phyloP scores from a whole-genome alignment of 2,329 filamentous ascomycete species.

The Amauroascus verrucosus region DNA sequence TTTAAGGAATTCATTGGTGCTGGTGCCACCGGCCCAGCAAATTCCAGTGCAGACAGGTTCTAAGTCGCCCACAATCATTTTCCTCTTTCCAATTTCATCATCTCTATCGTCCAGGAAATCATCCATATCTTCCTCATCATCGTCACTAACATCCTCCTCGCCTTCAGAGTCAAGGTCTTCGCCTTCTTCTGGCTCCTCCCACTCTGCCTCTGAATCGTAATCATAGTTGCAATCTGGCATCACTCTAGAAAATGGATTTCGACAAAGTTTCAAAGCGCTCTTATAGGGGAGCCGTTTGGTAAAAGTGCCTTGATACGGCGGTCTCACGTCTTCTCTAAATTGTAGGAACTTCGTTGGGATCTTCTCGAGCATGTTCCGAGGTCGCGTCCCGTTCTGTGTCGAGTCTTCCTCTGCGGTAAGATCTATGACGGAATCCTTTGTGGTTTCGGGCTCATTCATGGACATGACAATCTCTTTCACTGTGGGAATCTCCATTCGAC shows the following conservation, averaged over 20 bases:
- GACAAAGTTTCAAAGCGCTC: constrained; percentile 39
- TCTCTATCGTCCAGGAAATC: constrained; percentile 85
- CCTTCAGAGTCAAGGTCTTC: constrained; percentile 56
- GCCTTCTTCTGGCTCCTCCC: constrained; percentile 62
- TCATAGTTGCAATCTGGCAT: constrained; percentile 52
- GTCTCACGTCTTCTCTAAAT: constrained; percentile 53
- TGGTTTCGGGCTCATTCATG: constrained; percentile 39
- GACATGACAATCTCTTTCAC: constrained; percentile 54
- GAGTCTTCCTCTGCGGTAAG: constrained; percentile 28
- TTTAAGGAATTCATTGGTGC: constrained; percentile 41
- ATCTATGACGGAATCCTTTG: constrained; percentile 25
- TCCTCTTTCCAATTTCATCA: constrained; percentile 49
- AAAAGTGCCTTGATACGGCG: constrained; percentile 54
- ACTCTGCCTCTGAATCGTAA: constrained; percentile 56
- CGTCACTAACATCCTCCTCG: constrained; percentile 51
- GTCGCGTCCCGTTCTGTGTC: constrained; percentile 22
- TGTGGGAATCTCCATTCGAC: constrained; percentile 25
- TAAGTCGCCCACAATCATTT: constrained; percentile 55
- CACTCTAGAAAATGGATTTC: constrained; percentile 44
- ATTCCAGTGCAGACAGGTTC: constrained; percentile 70
- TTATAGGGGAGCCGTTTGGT: constrained; percentile 38
- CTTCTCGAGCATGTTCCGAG: constrained; percentile 36
- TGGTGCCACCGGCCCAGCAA: constrained; percentile 62
- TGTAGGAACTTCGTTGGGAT: constrained; percentile 49
- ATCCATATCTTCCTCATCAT: constrained; percentile 75